Evolutionary conservation across 495 filamentous ascomycete species (phyloP).

Genomic region (Xylaria telfairii): DNA sequence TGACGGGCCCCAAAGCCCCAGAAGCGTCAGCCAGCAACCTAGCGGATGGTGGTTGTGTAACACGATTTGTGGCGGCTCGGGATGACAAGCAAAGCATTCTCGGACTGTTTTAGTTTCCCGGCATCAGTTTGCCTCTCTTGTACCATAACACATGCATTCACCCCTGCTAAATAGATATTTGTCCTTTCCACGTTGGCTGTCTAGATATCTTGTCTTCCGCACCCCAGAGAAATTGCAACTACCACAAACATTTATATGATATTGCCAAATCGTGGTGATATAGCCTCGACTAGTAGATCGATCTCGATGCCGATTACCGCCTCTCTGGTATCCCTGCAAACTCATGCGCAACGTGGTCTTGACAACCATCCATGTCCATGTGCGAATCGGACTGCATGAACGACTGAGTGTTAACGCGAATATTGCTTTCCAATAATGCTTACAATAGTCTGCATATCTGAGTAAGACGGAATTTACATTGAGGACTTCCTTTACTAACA

Average conservation of each 20-base stretch:
- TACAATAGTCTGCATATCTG: not conserved
- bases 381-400: not conserved
- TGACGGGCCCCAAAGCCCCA: slow-evolving; percentile 7
- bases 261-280: not conserved
- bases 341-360: not conserved
- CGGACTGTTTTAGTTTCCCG: slow-evolving; percentile 1
- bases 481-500: not conserved
- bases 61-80: slow-evolving; percentile 35
- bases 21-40: slow-evolving; percentile 16
- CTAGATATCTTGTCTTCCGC: not conserved
- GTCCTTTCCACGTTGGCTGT: slow-evolving; percentile 24
- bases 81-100: slow-evolving; percentile 26
- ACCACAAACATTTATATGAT: not conserved
- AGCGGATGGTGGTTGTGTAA: slow-evolving; percentile 33
- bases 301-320: not conserved
- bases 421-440: not conserved
- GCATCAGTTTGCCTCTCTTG: slow-evolving; percentile 31
- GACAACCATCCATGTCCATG: not conserved
- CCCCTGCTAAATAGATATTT: slow-evolving; percentile 39
- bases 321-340: not conserved
- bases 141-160: slow-evolving; percentile 38
- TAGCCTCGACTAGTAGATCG: not conserved
- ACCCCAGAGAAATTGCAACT: not conserved
- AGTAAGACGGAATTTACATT: not conserved
- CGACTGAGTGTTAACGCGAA: not conserved